Evolutionary conservation across 2,329 filamentous ascomycete genomes (phyloP).

Genomic region (Podosphaera xanthii): DNA sequence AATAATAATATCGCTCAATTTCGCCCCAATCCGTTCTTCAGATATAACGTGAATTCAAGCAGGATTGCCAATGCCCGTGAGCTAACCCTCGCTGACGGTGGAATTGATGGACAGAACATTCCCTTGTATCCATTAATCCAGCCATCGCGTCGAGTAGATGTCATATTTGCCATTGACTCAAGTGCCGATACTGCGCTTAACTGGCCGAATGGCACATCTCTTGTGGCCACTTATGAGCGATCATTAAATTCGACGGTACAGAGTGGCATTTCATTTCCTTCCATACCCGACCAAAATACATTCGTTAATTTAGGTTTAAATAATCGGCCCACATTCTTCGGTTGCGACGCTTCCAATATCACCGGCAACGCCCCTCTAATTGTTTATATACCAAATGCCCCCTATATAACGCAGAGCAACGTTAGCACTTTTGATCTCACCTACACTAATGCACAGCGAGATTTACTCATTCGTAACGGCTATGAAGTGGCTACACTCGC

Average conservation of each 20-base stretch:
- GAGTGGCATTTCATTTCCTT: conserved; percentile 50
- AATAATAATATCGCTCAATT: conserved; percentile 56
- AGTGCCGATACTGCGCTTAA: conserved; percentile 45
- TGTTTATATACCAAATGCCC: conserved; percentile 73
- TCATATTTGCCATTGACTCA: conserved; percentile 61
- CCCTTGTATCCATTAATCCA: conserved; percentile 59
- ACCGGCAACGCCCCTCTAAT: conserved; percentile 39
- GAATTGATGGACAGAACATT: conserved; percentile 57
- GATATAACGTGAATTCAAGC: conserved; percentile 36
- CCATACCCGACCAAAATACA: conserved; percentile 50
- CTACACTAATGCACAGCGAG: conserved; percentile 43
- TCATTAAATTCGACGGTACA: conserved; percentile 30
- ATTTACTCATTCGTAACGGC: conserved; percentile 68
- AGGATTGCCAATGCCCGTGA: conserved; percentile 26
- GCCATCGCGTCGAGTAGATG: conserved; percentile 46
- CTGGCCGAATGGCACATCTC: conserved; percentile 59
- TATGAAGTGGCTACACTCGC: conserved; percentile 65
- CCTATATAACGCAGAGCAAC: conserved; percentile 58
- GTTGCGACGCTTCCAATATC: conserved; percentile 45
- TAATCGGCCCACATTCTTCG: conserved; percentile 56
- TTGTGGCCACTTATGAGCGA: conserved; percentile 53
- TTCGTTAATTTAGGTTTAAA: conserved; percentile 61
- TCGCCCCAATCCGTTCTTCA: conserved; percentile 52
- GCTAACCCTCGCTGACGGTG: conserved; percentile 57
- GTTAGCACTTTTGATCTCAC: conserved; percentile 49